Evolutionary conservation across 371 early-diverging fungal genomes (phyloP), one percentile per base, ranked within the genome.

Genomic region (Scutellospora calospora): DNA sequence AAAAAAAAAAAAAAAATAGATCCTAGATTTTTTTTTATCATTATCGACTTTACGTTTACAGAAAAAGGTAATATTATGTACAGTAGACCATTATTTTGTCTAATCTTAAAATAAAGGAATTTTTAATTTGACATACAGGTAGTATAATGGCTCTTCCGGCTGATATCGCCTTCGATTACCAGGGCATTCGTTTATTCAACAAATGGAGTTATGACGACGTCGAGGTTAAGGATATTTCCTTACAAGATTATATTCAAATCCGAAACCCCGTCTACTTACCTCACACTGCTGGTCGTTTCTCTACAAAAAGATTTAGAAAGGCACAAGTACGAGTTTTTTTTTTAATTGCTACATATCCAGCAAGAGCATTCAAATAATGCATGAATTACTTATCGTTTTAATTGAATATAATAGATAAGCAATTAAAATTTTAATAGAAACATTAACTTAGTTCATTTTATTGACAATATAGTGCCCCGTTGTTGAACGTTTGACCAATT

Each of bases 401-500:
- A 5, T 57, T 45, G 9, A 45, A 45, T 45, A 55, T 55, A 12
- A 55, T n/a, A 55, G 22, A 55, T 20, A 55, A 55, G 20, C 55
- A 22, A 57, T 57, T 57, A 57, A 5, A n/a, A 16, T 57, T 49
- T 55, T 57, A 57, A 22, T 22, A 57, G 5, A 22, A 22, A 22
- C n/a, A n/a, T 18, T 57, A 38, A 27, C 31, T 79, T n/a, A 66
- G 81, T 33, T 27, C 77, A 57, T 57, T 57, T 57, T 57, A 55
- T 4, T 27, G 35, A 31, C 1, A 57, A 55, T 1, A 11, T 85
- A 96, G 95, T 99, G 99, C 93, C 99, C 99, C 82, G 95, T 99
- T 82, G 98, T 98, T 81, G 99, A 99, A 94, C 97, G 99, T 90
- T 94, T 99, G 85, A 97, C 98, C 91, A 98, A 98, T 95, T 97